Evolutionary conservation across 75 land plant genomes (phyloP).

Genomic region (Isoetes taiwanensis): DNA sequence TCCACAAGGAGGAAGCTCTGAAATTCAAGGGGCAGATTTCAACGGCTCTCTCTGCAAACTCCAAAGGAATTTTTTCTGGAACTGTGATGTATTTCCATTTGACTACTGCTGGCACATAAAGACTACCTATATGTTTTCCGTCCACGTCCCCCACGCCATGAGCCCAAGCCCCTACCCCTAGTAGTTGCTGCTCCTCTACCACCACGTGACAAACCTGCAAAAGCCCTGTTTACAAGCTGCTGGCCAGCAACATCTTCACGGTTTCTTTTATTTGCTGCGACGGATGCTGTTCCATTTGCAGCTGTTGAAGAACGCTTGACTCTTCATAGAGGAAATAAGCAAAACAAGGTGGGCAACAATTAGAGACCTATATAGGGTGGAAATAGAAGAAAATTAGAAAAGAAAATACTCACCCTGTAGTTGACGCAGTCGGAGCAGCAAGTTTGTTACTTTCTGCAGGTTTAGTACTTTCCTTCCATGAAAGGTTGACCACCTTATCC

Average conservation of each 20-base stretch:
- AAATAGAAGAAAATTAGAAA: background rate
- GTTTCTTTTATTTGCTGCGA: constrained; percentile 30
- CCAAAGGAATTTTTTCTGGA: too few species aligned
- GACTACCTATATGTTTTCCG: too few species aligned
- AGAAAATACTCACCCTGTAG: constrained; percentile 21
- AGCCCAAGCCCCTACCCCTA: constrained; percentile 37
- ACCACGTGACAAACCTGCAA: constrained; percentile 61
- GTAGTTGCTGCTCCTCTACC: constrained; percentile 34
- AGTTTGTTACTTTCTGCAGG: too few species aligned
- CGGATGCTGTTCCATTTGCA: constrained; percentile 36
- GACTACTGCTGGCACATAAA: too few species aligned
- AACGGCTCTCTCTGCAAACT: too few species aligned
- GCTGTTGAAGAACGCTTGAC: constrained; percentile 28
- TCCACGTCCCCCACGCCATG: constrained; percentile 53
- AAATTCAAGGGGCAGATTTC: too few species aligned
- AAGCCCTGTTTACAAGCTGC: constrained; percentile 56
- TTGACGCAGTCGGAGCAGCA: constrained; percentile 22
- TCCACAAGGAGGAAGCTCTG: too few species aligned
- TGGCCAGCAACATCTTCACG: constrained; percentile 43
- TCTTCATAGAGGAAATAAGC: constrained; percentile 16
- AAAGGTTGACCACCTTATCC: constrained; percentile 43
- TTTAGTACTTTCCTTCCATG: constrained; percentile 76
- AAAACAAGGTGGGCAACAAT: background rate
- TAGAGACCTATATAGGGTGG: background rate
- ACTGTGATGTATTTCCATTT: too few species aligned